A percentile compares a stretch with the other conserved stretches of the same genome.
Evolutionary conservation across 2,329 filamentous ascomycete species (phyloP).

Genomic region (Botryotinia convoluta): DNA sequence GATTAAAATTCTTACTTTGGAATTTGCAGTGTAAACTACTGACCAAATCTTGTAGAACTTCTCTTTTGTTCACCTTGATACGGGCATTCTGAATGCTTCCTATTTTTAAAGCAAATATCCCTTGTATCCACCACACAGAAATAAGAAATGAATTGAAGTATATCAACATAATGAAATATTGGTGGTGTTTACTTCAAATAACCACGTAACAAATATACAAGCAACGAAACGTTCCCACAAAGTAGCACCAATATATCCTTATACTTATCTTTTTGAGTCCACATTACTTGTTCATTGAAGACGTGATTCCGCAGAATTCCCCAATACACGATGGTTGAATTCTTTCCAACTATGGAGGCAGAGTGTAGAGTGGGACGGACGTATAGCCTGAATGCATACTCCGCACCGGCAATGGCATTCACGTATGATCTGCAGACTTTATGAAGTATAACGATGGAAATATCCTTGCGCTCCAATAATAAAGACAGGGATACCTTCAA

Average conservation of each 20-base stretch:
- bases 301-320: background rate
- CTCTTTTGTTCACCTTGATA: constrained; percentile 40
- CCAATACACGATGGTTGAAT: background rate
- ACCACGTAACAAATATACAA: background rate
- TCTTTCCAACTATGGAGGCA: background rate
- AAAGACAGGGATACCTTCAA: background rate
- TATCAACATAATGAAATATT: background rate
- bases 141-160: background rate
- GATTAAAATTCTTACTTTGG: background rate
- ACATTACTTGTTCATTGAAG: background rate
- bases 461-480: background rate
- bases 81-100: constrained; percentile 5
- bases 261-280: background rate
- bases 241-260: background rate
- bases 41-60: constrained; percentile 54
- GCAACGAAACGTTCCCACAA: background rate
- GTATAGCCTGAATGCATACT: constrained; percentile 9
- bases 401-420: background rate
- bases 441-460: background rate
- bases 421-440: background rate
- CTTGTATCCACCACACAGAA: background rate
- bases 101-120: constrained; percentile 27
- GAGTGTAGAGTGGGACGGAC: background rate
- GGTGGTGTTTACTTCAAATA: background rate
- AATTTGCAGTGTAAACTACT: constrained; percentile 31